Percentiles rank a stretch among this genome's conserved stretches.
Conservation (phyloP, 306 rosid species). For the Neltuma alba region DNA sequence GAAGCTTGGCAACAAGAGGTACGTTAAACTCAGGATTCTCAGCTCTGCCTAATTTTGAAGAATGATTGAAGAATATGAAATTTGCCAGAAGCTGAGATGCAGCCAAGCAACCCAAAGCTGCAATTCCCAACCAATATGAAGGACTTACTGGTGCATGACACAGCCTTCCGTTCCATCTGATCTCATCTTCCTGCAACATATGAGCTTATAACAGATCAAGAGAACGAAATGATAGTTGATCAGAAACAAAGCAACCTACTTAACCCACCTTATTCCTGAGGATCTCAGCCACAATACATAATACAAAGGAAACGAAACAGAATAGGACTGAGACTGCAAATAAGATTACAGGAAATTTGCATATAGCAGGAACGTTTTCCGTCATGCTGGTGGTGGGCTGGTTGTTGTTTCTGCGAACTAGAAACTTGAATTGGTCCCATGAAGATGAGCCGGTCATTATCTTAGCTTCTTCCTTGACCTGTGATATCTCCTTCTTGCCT, state of each 20-base stretch:
- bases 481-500: conserved; percentile 1
- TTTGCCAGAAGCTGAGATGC: conserved; percentile 63
- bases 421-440: conserved; percentile 13
- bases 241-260: not conserved
- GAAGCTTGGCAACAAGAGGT: conserved; percentile 42
- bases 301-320: conserved; percentile 55
- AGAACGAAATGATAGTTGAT: too few relatives aligned
- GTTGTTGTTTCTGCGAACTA: conserved; percentile 16
- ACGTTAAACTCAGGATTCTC: conserved; percentile 12
- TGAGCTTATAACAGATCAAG: not conserved
- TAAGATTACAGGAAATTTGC: conserved; percentile 33
- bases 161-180: conserved; percentile 55
- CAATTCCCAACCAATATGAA: conserved; percentile 68
- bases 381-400: conserved; percentile 31
- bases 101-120: conserved; percentile 58
- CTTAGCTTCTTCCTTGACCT: conserved; percentile 5
- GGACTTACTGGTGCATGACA: conserved; percentile 63
- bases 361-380: conserved; percentile 43
- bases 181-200: conserved; percentile 49
- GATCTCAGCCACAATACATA: conserved; percentile 67
- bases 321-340: conserved; percentile 50
- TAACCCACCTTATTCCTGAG: conserved; percentile 54
- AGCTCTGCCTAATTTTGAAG: conserved; percentile 35
- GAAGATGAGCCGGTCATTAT: conserved; percentile 26
- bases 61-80: conserved; percentile 38